phyloP scores from a whole-genome alignment of 2,329 filamentous ascomycete species.

The Monilinia laxa region DNA sequence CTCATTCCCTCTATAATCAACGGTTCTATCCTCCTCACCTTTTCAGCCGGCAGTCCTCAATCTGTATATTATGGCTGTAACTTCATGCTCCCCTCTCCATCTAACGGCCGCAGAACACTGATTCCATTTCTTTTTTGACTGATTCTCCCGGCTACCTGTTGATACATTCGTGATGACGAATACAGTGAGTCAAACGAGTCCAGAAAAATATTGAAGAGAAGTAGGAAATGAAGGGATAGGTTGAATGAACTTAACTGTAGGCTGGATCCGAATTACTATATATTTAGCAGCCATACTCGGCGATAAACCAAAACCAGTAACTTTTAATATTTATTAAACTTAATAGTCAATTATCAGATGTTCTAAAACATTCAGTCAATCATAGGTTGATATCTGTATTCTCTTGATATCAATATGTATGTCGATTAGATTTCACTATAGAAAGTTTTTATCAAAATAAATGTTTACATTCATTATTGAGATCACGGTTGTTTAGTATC shows the following conservation, averaged over 20 bases:
- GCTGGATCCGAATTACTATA: slow-evolving; percentile 62
- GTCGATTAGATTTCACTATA: too few relatives aligned
- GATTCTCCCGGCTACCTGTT: too few relatives aligned
- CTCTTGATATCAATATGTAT: too few relatives aligned
- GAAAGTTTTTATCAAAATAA: too few relatives aligned
- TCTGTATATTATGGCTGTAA: slow-evolving; percentile 66
- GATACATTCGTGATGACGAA: slow-evolving; percentile 34
- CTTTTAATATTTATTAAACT: too few relatives aligned
- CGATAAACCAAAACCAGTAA: slow-evolving; percentile 45
- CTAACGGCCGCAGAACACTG: slow-evolving; percentile 64
- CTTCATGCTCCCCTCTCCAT: slow-evolving; percentile 66
- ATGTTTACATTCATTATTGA: too few relatives aligned
- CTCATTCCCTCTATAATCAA: slow-evolving; percentile 67
- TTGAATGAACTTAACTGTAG: slow-evolving; percentile 64
- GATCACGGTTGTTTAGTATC: too few relatives aligned
- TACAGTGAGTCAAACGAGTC: slow-evolving; percentile 15
- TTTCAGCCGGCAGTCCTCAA: slow-evolving; percentile 58
- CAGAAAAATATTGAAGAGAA: slow-evolving; percentile 26
- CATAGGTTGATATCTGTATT: too few relatives aligned
- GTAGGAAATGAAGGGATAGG: slow-evolving; percentile 53
- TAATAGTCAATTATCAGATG: too few relatives aligned
- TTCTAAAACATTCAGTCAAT: too few relatives aligned
- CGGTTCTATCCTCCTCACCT: slow-evolving; percentile 63
- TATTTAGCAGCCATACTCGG: slow-evolving; percentile 60
- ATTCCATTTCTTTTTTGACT: slow-evolving; percentile 50